A percentile compares a stretch with the other conserved stretches of the same genome.
Evolutionary conservation across 768 basidiomycete species (phyloP).

Genomic region (Boletus fagicola): DNA sequence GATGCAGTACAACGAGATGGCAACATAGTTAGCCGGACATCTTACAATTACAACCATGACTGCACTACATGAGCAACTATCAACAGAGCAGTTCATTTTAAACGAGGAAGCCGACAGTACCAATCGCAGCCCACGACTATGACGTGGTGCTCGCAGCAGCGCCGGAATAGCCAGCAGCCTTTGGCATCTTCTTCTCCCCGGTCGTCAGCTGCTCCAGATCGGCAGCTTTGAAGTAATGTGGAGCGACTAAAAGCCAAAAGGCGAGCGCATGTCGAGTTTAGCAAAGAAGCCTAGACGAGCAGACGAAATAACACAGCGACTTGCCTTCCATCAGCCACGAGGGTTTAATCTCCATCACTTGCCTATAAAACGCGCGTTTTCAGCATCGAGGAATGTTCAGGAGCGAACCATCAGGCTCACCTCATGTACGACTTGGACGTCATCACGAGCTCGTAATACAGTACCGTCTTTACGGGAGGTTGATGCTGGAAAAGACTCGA

Average conservation of each 20-base stretch:
- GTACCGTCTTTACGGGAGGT: constrained; percentile 83
- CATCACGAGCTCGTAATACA: constrained; percentile 97
- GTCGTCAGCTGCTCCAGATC: constrained; percentile 76
- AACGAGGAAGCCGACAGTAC: neutral
- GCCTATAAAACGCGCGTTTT: constrained; percentile 41
- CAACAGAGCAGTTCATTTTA: neutral
- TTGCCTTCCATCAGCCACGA: constrained; percentile 87
- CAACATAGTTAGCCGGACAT: neutral
- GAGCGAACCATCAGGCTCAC: constrained; percentile 31
- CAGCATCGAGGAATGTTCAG: neutral
- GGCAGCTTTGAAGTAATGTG: constrained; percentile 91
- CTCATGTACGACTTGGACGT: constrained; percentile 97
- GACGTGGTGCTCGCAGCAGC: constrained; percentile 10
- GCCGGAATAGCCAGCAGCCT: constrained; percentile 46
- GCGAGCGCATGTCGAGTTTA: constrained; percentile 1
- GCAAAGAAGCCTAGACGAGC: neutral
- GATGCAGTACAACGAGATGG: neutral
- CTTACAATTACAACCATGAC: constrained; percentile 2
- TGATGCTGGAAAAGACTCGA: constrained; percentile 94
- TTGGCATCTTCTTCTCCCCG: constrained; percentile 93
- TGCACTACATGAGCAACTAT: neutral
- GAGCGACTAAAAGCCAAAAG: constrained; percentile 62
- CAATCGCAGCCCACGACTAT: neutral
- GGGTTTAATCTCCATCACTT: constrained; percentile 98
- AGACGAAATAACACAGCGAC: constrained; percentile 20